Conservation (phyloP, 1,284 basidiomycete species). For the Psilocybe mexicana region DNA sequence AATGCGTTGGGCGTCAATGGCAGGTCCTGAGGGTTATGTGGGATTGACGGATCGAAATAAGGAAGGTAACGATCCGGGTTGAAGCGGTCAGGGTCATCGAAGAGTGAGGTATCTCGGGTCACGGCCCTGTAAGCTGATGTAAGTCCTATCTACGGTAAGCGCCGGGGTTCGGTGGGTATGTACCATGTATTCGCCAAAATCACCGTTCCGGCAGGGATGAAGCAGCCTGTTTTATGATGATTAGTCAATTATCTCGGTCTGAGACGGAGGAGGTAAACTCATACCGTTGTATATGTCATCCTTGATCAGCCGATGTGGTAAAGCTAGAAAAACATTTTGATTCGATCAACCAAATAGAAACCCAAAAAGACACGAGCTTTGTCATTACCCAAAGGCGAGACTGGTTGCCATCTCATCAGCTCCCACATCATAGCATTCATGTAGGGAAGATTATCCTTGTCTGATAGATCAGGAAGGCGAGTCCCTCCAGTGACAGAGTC, state of each 20-base stretch:
- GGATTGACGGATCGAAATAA: constrained; percentile 20
- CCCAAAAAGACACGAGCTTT: neutral
- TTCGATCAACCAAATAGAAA: neutral
- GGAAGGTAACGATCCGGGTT: constrained; percentile 24
- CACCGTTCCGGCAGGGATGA: constrained; percentile 22
- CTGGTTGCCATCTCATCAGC: constrained; percentile 21
- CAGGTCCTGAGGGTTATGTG: constrained; percentile 14
- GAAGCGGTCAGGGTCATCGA: constrained; percentile 21
- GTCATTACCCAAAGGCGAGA: constrained; percentile 20
- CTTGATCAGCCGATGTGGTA: constrained; percentile 20
- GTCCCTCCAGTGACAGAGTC: constrained; percentile 13
- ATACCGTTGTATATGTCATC: constrained; percentile 24
- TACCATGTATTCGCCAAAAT: constrained; percentile 24
- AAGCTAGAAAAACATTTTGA: constrained; percentile 10
- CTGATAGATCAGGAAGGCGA: constrained; percentile 19
- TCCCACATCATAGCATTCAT: constrained; percentile 19
- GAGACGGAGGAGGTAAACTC: neutral
- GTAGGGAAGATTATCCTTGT: constrained; percentile 13
- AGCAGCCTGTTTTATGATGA: constrained; percentile 9
- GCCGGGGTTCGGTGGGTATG: neutral
- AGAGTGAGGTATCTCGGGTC: constrained; percentile 19
- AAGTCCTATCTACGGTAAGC: neutral
- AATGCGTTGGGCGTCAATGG: constrained; percentile 20
- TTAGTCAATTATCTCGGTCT: neutral
- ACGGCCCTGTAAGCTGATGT: constrained; percentile 17